Evolutionary conservation across 1,284 basidiomycete species (phyloP).

Genomic region (Ganoderma resinaceum): DNA sequence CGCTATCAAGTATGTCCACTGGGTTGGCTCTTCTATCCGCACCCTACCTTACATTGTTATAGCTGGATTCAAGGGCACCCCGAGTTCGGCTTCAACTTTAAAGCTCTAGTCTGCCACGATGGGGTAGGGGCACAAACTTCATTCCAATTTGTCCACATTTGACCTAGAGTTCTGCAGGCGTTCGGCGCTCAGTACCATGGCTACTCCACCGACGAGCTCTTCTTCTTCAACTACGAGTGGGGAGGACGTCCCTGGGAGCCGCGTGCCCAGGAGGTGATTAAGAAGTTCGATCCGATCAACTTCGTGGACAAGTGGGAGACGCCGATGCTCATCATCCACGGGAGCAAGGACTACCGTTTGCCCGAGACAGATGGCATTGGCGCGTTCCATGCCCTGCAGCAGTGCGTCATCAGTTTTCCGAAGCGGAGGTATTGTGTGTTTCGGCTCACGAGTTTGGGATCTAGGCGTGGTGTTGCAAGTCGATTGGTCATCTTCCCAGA

Average conservation of each 20-base stretch:
- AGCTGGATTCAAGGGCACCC: slow-evolving; percentile 97
- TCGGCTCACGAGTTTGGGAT: slow-evolving; percentile 22
- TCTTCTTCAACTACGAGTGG: slow-evolving; percentile 89
- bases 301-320: slow-evolving; percentile 87
- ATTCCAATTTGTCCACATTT: slow-evolving; percentile 4
- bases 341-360: slow-evolving; percentile 86
- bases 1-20: slow-evolving; percentile 72
- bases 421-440: slow-evolving; percentile 25
- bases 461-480: slow-evolving; percentile 76
- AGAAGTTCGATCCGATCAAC: slow-evolving; percentile 79
- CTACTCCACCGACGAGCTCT: slow-evolving; percentile 86
- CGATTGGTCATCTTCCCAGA: slow-evolving; percentile 91
- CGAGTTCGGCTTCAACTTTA: slow-evolving; percentile 85
- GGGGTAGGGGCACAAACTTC: slow-evolving; percentile 58
- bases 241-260: slow-evolving; percentile 80
- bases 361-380: slow-evolving; percentile 85
- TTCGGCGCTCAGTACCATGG: slow-evolving; percentile 79
- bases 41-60: slow-evolving; percentile 20
- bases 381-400: slow-evolving; percentile 81
- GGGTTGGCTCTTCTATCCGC: background rate
- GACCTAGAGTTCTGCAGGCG: slow-evolving; percentile 46
- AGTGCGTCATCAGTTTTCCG: slow-evolving; percentile 55
- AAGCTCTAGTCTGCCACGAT: slow-evolving; percentile 88
- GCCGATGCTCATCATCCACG: slow-evolving; percentile 85
- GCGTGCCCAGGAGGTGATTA: slow-evolving; percentile 59